Base-by-base conservation (phyloP, 345 rosid species). In the Gossypium ekmanianum region DNA sequence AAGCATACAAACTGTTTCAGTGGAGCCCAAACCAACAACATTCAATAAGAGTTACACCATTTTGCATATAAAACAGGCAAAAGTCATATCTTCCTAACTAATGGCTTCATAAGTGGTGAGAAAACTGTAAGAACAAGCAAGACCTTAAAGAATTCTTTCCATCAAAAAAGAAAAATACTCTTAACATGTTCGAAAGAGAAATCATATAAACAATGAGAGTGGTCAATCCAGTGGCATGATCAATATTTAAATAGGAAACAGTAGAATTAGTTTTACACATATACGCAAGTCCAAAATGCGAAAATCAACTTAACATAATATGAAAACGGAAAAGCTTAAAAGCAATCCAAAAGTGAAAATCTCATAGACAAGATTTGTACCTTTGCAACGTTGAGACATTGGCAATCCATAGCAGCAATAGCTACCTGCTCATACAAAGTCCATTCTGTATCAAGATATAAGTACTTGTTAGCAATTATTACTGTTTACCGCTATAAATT, bases 341-440 rank as follows among this genome's bases (percentile, higher is more conserved):
- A 55, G 8, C 47, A 73, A 73, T 27, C 43, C 14, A 59, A 26
- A 63, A 51, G 44, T 18, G 45, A 52, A 55, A 26, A 75, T 58
- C 20, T 13, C 57, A 18, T 34, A 34, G 29, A 50, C 6, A 26
- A 48, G 14, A 74, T n/a, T 16, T 67, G 68, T 72, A 95, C 98
- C 97, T 93, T 90, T 61, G 99, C 97, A 79, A 87, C 92, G 62
- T 75, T 83, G 61, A 93, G 89, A 80, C 83, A 81, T 39, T 91
- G 97, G 83, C 97, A 91, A 86, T 95, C 99, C 97, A 95, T 90
- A 26, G 99, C 97, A 74, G 99, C 97, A 83, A 88, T 34, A 58
- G 99, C 90, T 79, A 95, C 97, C 78, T 95, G 97, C 85, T 95
- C 99, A 68, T 86, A 90, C 3, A 95, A 84, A 20, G 93, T 95